Conservation (phyloP, 345 rosid species). For the Rhodomyrtus tomentosa region DNA sequence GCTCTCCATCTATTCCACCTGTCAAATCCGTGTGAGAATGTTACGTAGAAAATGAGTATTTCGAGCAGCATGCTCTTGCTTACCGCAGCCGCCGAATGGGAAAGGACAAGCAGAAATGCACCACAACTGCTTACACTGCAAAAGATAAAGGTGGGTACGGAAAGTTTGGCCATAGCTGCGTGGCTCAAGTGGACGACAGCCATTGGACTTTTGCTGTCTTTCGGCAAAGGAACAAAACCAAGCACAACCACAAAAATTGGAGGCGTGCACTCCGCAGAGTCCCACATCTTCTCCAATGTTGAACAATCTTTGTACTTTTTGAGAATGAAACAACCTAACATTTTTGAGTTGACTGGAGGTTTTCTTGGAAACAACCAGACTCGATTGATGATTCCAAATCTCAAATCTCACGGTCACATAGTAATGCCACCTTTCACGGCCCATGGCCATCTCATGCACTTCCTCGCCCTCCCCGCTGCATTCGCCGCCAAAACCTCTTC, state of each 20-base stretch:
- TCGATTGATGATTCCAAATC: background rate
- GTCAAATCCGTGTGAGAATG: background rate
- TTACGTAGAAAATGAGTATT: background rate
- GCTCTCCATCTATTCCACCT: background rate
- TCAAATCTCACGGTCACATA: constrained; percentile 4
- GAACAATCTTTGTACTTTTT: background rate
- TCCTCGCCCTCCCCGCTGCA: background rate
- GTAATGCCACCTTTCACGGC: constrained; percentile 13
- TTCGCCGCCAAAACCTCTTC: constrained; percentile 20
- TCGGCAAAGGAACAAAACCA: background rate
- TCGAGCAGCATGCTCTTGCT: background rate
- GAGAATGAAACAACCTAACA: background rate
- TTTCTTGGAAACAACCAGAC: background rate
- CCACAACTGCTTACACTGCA: background rate
- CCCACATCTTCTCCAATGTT: background rate
- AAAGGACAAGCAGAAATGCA: background rate
- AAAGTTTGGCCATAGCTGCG: background rate
- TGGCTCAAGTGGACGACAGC: background rate
- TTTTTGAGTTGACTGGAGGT: background rate
- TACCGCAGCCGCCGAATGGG: background rate
- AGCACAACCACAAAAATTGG: background rate
- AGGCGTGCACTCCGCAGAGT: background rate
- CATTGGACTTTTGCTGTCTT: background rate
- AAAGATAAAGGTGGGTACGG: background rate
- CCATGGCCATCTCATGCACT: constrained; percentile 14